Base-by-base conservation (phyloP, 371 early-diverging fungal species). In the Actinomucor elegans region DNA sequence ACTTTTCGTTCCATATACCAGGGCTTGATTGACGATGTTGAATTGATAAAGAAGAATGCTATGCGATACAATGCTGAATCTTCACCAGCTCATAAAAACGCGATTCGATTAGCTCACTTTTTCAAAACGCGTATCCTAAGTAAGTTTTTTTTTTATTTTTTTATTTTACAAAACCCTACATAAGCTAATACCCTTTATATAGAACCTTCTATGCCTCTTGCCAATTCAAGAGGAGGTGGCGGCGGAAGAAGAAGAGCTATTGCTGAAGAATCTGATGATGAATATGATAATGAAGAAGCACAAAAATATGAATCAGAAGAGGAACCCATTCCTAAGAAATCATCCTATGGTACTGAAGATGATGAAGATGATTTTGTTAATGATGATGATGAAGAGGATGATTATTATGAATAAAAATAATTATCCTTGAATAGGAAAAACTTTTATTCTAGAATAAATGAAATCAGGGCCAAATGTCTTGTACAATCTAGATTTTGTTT, bases 1-100 rank as follows among this genome's bases (percentile, higher is more conserved):
- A 17, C 14, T 23, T 27, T 5, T 46, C 10, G 21, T 20, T 33
- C 5, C 41, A 32, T 38, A 4, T 48, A 12, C 14, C 21, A 82
- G 77, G 80, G 86, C 0, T 71, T 90, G 4, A 67, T 80, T 24
- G 87, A 81, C 48, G 91, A 90, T 65, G 68, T 90, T 5, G 78
- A 72, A 37, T 57, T 83, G 50, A 75, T 90, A 14, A 80, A 78
- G 34, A 79, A 82, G 50, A 88, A 90, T 63, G 88, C 89, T 3
- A 67, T 80, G 38, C 74, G 71, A 11, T 90, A 78, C 57, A 90
- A 90, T 47, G 79, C 84, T 15, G 83, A 81, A 5, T 71, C 74
- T 1, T 85, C 88, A 5, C 54, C 59, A 7, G 84, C 88, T 9
- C 66, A 80, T 36, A 64, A 80, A 15, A 77, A 79, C 26, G 87